phyloP scores from a whole-genome alignment of 2,329 filamentous ascomycete genomes.

The Aspergillus tanneri region DNA sequence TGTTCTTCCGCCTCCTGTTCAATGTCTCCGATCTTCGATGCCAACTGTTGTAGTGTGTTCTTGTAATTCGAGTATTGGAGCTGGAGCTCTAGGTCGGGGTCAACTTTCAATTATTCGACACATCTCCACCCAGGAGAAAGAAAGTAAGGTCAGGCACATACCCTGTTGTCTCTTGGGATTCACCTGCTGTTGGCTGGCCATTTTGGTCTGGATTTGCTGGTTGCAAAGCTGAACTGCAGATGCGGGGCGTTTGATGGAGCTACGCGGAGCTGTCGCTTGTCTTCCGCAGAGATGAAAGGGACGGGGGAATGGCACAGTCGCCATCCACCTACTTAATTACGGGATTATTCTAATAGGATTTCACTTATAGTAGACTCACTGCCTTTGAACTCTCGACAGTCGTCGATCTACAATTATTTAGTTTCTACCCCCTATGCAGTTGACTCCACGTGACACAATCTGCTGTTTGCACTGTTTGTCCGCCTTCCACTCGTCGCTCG shows the following conservation, averaged over 20 bases:
- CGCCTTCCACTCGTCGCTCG: slow-evolving; percentile 9
- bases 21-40: slow-evolving; percentile 94
- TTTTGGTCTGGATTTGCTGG: slow-evolving; percentile 24
- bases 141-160: too few species aligned
- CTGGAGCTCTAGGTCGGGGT: slow-evolving; percentile 47
- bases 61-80: slow-evolving; percentile 57
- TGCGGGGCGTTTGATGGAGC: slow-evolving; percentile 32
- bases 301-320: not conserved
- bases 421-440: not conserved
- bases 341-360: too few species aligned
- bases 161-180: slow-evolving; percentile 50
- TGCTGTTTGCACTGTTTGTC: slow-evolving; percentile 34
- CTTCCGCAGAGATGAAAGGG: not conserved
- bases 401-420: not conserved
- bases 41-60: slow-evolving; percentile 80
- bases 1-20: slow-evolving; percentile 98
- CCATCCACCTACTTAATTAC: too few species aligned
- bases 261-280: slow-evolving; percentile 5
- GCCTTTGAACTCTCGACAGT: too few species aligned
- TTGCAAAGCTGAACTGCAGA: slow-evolving; percentile 33
- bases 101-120: slow-evolving; percentile 7
- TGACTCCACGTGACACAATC: slow-evolving; percentile 28
- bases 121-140: not conserved
- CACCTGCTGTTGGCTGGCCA: slow-evolving; percentile 43
- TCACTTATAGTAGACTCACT: too few species aligned